phyloP scores from a whole-genome alignment of 805 yeast species.

The Candida sakaeoensis region DNA sequence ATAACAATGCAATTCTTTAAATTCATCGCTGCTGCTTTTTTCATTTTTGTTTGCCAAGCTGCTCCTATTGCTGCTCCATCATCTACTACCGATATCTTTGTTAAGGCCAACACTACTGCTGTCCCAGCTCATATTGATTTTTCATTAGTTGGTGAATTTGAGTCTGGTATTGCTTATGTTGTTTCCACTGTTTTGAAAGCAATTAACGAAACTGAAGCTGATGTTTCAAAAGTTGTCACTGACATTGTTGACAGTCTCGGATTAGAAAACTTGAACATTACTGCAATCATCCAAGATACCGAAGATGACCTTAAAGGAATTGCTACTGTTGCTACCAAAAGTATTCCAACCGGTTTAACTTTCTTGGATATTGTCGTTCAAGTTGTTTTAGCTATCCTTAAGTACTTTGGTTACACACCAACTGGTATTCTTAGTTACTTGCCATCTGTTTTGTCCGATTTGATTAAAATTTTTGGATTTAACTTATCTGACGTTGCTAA shows the following conservation, averaged over 20 bases:
- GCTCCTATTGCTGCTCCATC: background rate
- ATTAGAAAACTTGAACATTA: background rate
- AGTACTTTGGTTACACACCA: constrained; percentile 2
- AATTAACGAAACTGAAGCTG: background rate
- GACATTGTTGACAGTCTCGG: background rate
- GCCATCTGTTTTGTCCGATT: background rate
- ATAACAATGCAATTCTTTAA: background rate
- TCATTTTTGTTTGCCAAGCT: background rate
- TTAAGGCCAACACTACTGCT: background rate
- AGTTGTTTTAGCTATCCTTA: background rate
- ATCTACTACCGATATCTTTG: background rate
- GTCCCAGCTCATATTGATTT: background rate
- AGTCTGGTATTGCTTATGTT: constrained; percentile 1
- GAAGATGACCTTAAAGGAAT: background rate
- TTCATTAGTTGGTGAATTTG: background rate
- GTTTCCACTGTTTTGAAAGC: background rate
- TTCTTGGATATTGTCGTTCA: background rate
- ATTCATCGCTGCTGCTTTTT: background rate
- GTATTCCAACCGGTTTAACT: background rate
- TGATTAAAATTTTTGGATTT: background rate
- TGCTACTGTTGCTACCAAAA: background rate
- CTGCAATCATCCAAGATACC: background rate
- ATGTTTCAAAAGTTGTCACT: background rate
- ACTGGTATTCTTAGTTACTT: background rate
- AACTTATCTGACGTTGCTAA: constrained; percentile 1